Conservation (phyloP, 805 yeast genomes). For the Candida ascalaphidarum region DNA sequence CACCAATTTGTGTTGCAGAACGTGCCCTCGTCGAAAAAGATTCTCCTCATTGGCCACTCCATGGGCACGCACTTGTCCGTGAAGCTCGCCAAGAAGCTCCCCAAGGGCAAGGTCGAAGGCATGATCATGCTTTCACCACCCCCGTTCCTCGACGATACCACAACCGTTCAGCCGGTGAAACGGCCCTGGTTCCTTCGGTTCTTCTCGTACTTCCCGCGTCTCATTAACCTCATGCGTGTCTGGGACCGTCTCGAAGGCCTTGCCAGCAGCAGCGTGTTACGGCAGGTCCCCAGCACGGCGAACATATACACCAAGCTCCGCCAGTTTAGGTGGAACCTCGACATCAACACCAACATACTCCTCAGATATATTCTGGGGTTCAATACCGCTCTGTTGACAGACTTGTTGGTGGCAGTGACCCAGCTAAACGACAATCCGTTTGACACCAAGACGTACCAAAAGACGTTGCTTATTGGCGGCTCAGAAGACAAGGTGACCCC, state of each 20-base stretch:
- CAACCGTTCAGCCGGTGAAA: constrained; percentile 1
- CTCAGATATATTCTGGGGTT: constrained; percentile 47
- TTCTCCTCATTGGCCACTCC: constrained; percentile 60
- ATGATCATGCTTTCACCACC: constrained; percentile 47
- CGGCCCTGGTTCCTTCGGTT: constrained; percentile 12
- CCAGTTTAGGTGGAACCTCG: constrained; percentile 68
- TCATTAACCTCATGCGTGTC: constrained; percentile 49
- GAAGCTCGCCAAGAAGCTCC: constrained; percentile 33
- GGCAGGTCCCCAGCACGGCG: constrained; percentile 34
- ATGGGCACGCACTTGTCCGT: constrained; percentile 58
- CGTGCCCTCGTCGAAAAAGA: constrained; percentile 30
- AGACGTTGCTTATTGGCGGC: constrained; percentile 53
- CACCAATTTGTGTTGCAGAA: constrained; percentile 26
- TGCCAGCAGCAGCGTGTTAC: constrained; percentile 47
- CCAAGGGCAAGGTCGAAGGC: constrained; percentile 34
- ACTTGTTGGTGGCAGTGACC: constrained; percentile 32
- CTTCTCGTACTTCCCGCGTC: constrained; percentile 29
- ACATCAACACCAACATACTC: constrained; percentile 46
- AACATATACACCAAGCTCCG: constrained; percentile 36
- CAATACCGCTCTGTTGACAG: constrained; percentile 30
- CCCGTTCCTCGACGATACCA: constrained; percentile 15
- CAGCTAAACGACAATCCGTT: constrained; percentile 24
- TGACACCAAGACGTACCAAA: constrained; percentile 24
- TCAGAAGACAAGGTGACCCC: constrained; percentile 51
- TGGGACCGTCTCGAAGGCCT: constrained; percentile 59